Percentiles rank a stretch among this genome's conserved stretches.
Conservation (phyloP, 352 stramenopile species). For the Phytophthora citricola region DNA sequence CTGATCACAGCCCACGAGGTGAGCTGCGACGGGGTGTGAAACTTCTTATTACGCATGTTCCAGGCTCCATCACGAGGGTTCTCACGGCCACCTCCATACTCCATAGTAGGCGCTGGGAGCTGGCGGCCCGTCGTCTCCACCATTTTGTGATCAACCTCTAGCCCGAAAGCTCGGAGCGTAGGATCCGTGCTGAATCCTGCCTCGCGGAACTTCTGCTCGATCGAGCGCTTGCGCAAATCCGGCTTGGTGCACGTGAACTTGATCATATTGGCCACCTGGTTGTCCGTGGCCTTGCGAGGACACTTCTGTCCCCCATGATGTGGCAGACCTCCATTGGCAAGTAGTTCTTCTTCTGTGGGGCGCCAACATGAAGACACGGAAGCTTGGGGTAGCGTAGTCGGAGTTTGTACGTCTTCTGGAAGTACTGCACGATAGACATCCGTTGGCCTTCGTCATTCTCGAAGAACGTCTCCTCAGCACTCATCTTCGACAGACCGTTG, state of each 20-base stretch:
- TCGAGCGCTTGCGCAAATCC: conserved; percentile 60
- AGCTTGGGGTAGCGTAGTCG: conserved; percentile 72
- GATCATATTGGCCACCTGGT: conserved; percentile 88
- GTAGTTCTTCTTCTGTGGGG: conserved; percentile 77
- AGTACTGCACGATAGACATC: conserved; percentile 69
- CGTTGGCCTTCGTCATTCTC: conserved; percentile 59
- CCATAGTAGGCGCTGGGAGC: conserved; percentile 52
- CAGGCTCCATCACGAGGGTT: conserved; percentile 64
- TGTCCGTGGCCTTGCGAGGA: conserved; percentile 79
- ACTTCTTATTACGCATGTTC: conserved; percentile 74
- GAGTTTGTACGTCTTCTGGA: conserved; percentile 56
- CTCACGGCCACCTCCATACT: conserved; percentile 57
- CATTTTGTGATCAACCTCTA: conserved; percentile 66
- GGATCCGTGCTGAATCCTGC: conserved; percentile 65
- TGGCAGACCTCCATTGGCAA: conserved; percentile 86
- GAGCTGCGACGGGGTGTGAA: conserved; percentile 48
- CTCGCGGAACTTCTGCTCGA: conserved; percentile 66
- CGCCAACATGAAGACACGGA: conserved; percentile 83
- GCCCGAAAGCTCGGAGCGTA: conserved; percentile 58
- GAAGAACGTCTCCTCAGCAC: conserved; percentile 60
- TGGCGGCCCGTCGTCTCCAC: conserved; percentile 53
- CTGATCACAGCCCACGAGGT: conserved; percentile 64
- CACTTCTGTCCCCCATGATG: conserved; percentile 78
- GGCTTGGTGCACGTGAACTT: conserved; percentile 64
- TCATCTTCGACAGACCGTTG: conserved; percentile 59